A percentile compares a stretch with the other conserved stretches of the same genome.
Conservation (phyloP, 768 basidiomycete genomes). For the Kwoniella dejecticola region DNA sequence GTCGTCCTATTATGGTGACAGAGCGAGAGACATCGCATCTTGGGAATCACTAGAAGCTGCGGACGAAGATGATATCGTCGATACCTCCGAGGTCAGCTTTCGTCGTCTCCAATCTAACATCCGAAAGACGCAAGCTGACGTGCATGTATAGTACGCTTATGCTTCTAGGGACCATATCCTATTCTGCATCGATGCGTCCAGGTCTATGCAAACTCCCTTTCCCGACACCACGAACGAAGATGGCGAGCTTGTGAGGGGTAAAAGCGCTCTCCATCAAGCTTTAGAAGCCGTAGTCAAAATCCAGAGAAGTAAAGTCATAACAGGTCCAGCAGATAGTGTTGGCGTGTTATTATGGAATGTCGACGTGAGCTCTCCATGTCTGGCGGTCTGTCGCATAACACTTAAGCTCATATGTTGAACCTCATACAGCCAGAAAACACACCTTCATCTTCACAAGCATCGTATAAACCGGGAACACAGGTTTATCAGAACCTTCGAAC, state of each 20-base stretch:
- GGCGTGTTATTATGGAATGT: slow-evolving; percentile 93
- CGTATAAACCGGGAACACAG: slow-evolving; percentile 57
- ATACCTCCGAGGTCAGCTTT: slow-evolving; percentile 42
- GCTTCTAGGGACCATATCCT: slow-evolving; percentile 81
- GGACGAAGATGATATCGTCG: slow-evolving; percentile 47
- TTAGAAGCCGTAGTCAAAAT: slow-evolving; percentile 82
- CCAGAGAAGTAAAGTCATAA: slow-evolving; percentile 84
- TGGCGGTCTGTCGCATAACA: not conserved
- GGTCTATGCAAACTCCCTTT: slow-evolving; percentile 76
- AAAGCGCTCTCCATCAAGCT: slow-evolving; percentile 75
- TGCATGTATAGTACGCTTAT: slow-evolving; percentile 63
- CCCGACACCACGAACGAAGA: slow-evolving; percentile 61
- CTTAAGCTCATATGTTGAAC: slow-evolving; percentile 1
- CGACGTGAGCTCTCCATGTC: slow-evolving; percentile 36
- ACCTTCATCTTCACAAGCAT: slow-evolving; percentile 29
- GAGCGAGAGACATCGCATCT: slow-evolving; percentile 35
- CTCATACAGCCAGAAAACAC: slow-evolving; percentile 66
- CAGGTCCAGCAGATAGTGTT: slow-evolving; percentile 82
- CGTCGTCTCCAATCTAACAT: not conserved
- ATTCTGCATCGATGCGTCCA: slow-evolving; percentile 94
- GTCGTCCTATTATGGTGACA: slow-evolving; percentile 47
- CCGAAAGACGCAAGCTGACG: not conserved
- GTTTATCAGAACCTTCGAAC: slow-evolving; percentile 75
- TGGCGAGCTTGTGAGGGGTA: slow-evolving; percentile 60
- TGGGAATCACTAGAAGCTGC: slow-evolving; percentile 44